Base-by-base conservation (phyloP, 305 asterid species). In the Solanum chacoense region DNA sequence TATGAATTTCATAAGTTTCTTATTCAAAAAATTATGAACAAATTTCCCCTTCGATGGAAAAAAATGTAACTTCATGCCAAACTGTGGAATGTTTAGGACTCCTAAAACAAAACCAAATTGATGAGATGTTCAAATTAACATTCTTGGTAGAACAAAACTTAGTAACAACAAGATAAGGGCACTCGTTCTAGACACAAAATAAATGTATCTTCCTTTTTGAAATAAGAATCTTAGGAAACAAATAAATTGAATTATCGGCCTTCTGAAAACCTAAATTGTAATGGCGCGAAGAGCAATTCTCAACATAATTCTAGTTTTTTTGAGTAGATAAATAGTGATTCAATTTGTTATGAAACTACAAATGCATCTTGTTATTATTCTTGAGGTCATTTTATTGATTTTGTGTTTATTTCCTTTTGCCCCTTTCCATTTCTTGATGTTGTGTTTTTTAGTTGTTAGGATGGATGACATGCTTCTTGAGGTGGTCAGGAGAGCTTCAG, bases 301-400 rank as follows among this genome's bases (percentile, higher is more conserved):
- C 67, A 55, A 55, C 67, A 55, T 55, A 55, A 55, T 7, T 55
- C 26, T 18, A 55, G 26, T 55, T 7, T 55, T 26, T 20, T 8
- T 20, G 11, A 55, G 26, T 5, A 55, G 5, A 55, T 55, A 55
- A 55, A 55, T 55, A 55, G 2, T 20, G 26, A 20, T 0, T 55
- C 4, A 55, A 55, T 55, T 55, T 55, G 67, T 20, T 55, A 55
- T 55, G 26, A 55, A 55, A 55, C 26, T 22, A 55, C 5, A 55
- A 55, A 20, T 20, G 67, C 10, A 55, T 55, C 24, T 55, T 55
- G 11, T 55, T 55, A 20, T 55, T 7, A 55, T 22, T 0, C 67
- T 55, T 0, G 24, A 55, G 24, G 0, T 20, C 0, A 3, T 45
- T 45, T 45, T 5, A 0, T 45, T 45, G 59, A 45, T 45, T 7